phyloP scores from a whole-genome alignment of 2,329 filamentous ascomycete genomes.

The Colletotrichum sp. region DNA sequence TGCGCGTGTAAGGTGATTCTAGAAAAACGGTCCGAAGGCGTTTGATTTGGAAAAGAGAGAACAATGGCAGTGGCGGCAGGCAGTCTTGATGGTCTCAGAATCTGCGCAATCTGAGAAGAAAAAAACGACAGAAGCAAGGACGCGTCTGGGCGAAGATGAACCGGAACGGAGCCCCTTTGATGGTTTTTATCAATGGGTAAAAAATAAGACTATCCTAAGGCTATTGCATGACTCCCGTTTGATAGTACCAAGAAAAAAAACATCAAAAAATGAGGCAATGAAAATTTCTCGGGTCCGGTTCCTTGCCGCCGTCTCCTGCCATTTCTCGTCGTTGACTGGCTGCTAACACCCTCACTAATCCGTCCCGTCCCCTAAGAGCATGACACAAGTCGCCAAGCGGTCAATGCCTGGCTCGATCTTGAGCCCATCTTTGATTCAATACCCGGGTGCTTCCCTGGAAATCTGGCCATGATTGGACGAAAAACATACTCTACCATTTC shows the following conservation, averaged over 20 bases:
- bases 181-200: not conserved
- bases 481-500: too few species aligned
- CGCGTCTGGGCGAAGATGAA: not conserved
- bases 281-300: not conserved
- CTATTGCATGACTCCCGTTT: not conserved
- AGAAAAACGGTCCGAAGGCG: not conserved
- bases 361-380: not conserved
- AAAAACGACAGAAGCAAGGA: not conserved
- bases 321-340: not conserved
- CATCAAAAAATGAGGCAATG: not conserved
- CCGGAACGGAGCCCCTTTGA: not conserved
- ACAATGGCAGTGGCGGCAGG: not conserved
- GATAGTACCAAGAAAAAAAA: not conserved
- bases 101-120: not conserved
- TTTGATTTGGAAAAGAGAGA: not conserved
- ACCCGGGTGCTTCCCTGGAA: not conserved
- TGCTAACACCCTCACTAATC: not conserved
- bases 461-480: not conserved
- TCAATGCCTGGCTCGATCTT: conserved; percentile 1
- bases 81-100: not conserved
- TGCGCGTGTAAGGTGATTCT: not conserved
- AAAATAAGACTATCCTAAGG: not conserved
- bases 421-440: not conserved
- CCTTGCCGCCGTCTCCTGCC: not conserved
- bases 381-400: not conserved